Evolutionary conservation across 2,329 filamentous ascomycete species (phyloP), one percentile per base, ranked within the genome.

Genomic region (Hymenoscyphus repandus): DNA sequence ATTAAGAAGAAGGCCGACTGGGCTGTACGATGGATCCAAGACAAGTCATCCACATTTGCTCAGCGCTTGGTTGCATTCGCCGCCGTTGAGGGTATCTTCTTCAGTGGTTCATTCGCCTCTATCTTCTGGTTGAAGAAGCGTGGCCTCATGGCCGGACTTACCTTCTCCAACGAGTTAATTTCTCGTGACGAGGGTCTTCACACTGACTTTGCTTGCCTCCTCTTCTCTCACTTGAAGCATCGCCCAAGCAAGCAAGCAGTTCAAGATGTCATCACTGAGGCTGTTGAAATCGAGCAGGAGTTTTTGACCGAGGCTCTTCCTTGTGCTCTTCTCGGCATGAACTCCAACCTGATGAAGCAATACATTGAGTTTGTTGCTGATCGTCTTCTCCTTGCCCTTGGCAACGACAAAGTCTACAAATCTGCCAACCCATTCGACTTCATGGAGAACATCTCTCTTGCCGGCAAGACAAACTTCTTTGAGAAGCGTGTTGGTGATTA

Each of bases 81-180:
- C 58, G 93, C 93, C 40, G 91, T 99, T 49, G 93, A 99, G 77
- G 93, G 93, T 69, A 99, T 99, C 76, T 99, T 99, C 85, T 99
- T 99, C 84, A 93, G 87, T 63, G 93, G 93, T 58, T 95, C 93
- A 20, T 99, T 99, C 66, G 93, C 93, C 3, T 95, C 93, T 61
- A 97, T 99, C 75, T 99, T 99, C 82, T 99, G 93, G 93, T 80
- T 99, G 68, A 99, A 97, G 88, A 99, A 99, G 86, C 93, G 95
- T 71, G 93, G 93, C 63, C 84, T 99, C 62, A 99, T 99, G 93
- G 88, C 93, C 43, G 93, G 93, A 64, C 81, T 99, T 57, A 97
- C 93, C 62, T 99, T 99, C 79, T 97, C 93, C 70, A 99, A 99
- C 78, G 93, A 99, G 79, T 87, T 99, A 67, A 99, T 99, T 77